Conservation (phyloP, 2,329 filamentous ascomycete genomes). For the Trichoderma lentiforme region DNA sequence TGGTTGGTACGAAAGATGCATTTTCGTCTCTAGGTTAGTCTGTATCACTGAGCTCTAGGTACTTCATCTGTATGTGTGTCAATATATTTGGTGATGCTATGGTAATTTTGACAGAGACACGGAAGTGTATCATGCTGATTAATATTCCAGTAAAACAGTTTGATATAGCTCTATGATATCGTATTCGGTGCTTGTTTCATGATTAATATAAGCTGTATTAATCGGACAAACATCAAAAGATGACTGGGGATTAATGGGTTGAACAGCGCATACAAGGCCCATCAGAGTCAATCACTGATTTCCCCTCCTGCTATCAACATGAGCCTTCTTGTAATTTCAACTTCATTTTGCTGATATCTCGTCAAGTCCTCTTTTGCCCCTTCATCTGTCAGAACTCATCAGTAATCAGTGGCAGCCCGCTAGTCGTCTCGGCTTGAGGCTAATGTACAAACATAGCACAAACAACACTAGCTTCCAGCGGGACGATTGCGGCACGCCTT, state of each 20-base stretch:
- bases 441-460: not conserved
- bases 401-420: not conserved
- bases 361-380: not conserved
- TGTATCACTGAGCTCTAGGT: not conserved
- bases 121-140: not conserved
- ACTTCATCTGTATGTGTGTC: not conserved
- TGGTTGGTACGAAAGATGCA: not conserved
- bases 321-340: not conserved
- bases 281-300: not conserved
- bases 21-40: not conserved
- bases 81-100: not conserved
- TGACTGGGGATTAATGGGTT: not conserved
- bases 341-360: not conserved
- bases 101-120: not conserved
- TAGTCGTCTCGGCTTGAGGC: not conserved
- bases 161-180: not conserved
- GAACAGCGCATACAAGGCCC: not conserved
- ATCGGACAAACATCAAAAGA: not conserved
- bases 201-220: not conserved
- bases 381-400: not conserved
- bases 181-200: not conserved
- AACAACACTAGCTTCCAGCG: not conserved
- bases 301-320: not conserved
- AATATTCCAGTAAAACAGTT: not conserved
- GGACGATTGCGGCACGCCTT: conserved; percentile 12